Base-by-base conservation (phyloP, 139 green algal genomes). In the Axilococcus clingmanii region DNA sequence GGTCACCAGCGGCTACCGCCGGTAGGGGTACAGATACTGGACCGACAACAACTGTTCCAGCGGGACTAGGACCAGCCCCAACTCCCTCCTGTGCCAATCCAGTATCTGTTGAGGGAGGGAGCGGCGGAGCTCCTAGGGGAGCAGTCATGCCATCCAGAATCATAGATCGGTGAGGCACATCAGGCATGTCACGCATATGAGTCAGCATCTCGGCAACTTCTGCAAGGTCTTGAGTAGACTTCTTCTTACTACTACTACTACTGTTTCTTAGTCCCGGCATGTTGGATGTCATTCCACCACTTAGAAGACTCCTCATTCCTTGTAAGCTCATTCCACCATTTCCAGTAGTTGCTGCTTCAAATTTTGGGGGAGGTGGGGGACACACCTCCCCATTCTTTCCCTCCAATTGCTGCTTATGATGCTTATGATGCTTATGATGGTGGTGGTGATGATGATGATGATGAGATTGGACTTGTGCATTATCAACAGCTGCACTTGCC, bases 171-270 rank as follows among this genome's bases (percentile, higher is more conserved):
- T n/a, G n/a, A n/a, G n/a, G n/a, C n/a, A n/a, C n/a, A n/a, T n/a
- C n/a, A n/a, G n/a, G n/a, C n/a, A n/a, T n/a, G n/a, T n/a, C n/a
- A n/a, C n/a, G n/a, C n/a, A n/a, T n/a, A n/a, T n/a, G n/a, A n/a
- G n/a, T n/a, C n/a, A n/a, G n/a, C n/a, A n/a, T n/a, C n/a, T n/a
- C n/a, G n/a, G n/a, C n/a, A n/a, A n/a, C n/a, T n/a, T n/a, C n/a
- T n/a, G n/a, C n/a, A n/a, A n/a, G n/a, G n/a, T n/a, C n/a, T n/a
- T n/a, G n/a, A n/a, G n/a, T n/a, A n/a, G n/a, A n/a, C n/a, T n/a
- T n/a, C n/a, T n/a, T n/a, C n/a, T n/a, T n/a, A n/a, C 31, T 34
- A 37, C 27, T 37, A 51, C 30, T 50, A 31, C 43, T 51, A 34
- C 47, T 57, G 49, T 15, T n/a, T n/a, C n/a, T n/a, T n/a, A n/a